Percentiles rank a stretch among this genome's conserved stretches.
phyloP scores from a whole-genome alignment of 768 basidiomycete genomes.

The Russula earlei region DNA sequence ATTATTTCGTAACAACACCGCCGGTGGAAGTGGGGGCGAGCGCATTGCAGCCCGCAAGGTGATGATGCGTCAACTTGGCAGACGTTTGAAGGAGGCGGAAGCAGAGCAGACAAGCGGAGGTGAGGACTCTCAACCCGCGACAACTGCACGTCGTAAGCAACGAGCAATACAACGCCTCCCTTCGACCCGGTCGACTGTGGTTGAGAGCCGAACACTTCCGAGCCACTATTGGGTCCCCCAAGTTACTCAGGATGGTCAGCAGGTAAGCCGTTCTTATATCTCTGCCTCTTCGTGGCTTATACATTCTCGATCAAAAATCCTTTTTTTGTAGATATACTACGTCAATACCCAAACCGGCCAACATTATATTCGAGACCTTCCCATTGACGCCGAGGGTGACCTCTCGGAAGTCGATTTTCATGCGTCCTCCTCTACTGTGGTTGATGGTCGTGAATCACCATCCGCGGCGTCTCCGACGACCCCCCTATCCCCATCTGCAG shows the following conservation, averaged over 20 bases:
- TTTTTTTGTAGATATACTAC: slow-evolving; percentile 79
- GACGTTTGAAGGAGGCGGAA: slow-evolving; percentile 50
- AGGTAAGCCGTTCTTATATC: slow-evolving; percentile 42
- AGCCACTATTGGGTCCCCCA: slow-evolving; percentile 90
- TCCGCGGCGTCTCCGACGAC: slow-evolving; percentile 21
- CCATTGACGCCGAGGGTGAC: slow-evolving; percentile 60
- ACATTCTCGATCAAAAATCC: not conserved
- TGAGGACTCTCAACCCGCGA: slow-evolving; percentile 34
- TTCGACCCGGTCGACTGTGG: slow-evolving; percentile 21
- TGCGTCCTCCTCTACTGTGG: slow-evolving; percentile 37
- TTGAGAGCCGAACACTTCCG: slow-evolving; percentile 30
- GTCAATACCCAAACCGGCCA: slow-evolving; percentile 84
- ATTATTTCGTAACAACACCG: slow-evolving; percentile 62
- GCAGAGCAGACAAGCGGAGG: slow-evolving; percentile 50
- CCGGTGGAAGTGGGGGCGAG: slow-evolving; percentile 74
- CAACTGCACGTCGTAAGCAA: slow-evolving; percentile 17
- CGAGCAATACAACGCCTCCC: slow-evolving; percentile 10
- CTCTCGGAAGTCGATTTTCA: slow-evolving; percentile 54
- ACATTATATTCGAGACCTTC: slow-evolving; percentile 77
- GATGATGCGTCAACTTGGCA: slow-evolving; percentile 55
- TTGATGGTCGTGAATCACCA: slow-evolving; percentile 27
- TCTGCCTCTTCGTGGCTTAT: not conserved
- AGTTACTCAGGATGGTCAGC: slow-evolving; percentile 70
- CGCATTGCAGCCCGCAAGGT: slow-evolving; percentile 62
- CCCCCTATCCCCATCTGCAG: slow-evolving; percentile 9